A percentile compares a stretch with the other conserved stretches of the same genome.
phyloP scores from a whole-genome alignment of 2,329 filamentous ascomycete genomes.

The Pleoardoris graminearum region DNA sequence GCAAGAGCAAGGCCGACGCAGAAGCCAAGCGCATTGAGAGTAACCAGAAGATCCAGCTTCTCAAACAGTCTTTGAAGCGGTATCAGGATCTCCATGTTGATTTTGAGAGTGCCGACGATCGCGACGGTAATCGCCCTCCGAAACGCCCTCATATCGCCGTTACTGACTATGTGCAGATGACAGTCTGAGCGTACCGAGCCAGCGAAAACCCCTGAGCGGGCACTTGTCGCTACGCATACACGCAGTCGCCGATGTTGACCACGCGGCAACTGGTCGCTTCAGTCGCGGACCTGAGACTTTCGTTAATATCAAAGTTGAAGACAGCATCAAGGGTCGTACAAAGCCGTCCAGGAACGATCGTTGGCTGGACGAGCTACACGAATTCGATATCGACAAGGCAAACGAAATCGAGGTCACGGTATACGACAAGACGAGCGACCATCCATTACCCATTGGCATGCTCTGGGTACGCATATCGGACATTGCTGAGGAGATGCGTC shows the following conservation, averaged over 20 bases:
- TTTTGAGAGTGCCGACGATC: slow-evolving; percentile 74
- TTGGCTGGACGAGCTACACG: slow-evolving; percentile 91
- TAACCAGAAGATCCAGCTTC: slow-evolving; percentile 93
- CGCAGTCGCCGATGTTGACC: slow-evolving; percentile 91
- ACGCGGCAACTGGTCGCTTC: slow-evolving; percentile 80
- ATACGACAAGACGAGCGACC: slow-evolving; percentile 89
- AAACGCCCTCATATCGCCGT: slow-evolving; percentile 4
- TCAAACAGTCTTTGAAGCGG: slow-evolving; percentile 94
- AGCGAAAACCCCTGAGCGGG: slow-evolving; percentile 93
- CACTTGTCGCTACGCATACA: slow-evolving; percentile 84
- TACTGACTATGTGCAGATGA: slow-evolving; percentile 68
- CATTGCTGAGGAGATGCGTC: slow-evolving; percentile 94
- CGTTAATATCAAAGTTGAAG: slow-evolving; percentile 95
- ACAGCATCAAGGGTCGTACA: slow-evolving; percentile 86
- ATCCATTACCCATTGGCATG: slow-evolving; percentile 89
- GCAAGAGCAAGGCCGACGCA: slow-evolving; percentile 92
- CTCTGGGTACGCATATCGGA: slow-evolving; percentile 97
- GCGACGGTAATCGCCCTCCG: slow-evolving; percentile 67
- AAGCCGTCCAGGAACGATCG: slow-evolving; percentile 81
- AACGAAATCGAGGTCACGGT: slow-evolving; percentile 98
- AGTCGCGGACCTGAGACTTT: slow-evolving; percentile 92
- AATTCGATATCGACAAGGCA: slow-evolving; percentile 93
- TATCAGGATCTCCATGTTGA: slow-evolving; percentile 98
- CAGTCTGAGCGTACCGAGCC: slow-evolving; percentile 91
- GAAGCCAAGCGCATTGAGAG: slow-evolving; percentile 89